These are phyloP conservation scores for Purpureocillium lavendulum DNA, from an alignment of 2,329 filamentous ascomycete species.

Conservation along the genomic window DNA sequence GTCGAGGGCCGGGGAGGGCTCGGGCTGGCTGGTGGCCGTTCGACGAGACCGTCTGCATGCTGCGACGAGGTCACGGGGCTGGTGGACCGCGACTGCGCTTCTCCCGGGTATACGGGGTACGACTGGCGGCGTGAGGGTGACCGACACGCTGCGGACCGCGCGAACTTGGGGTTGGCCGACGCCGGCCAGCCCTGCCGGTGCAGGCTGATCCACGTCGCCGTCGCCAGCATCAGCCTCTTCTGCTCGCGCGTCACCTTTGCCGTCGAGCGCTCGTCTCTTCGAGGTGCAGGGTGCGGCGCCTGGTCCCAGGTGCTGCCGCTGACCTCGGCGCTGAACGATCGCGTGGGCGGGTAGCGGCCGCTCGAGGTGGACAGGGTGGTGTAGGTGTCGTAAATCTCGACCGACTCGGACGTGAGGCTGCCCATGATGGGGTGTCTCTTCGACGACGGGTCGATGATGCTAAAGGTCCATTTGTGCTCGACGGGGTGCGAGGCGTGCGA, in stretches of 20 bases:
- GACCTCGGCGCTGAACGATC: conserved; percentile 19
- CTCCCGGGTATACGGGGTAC: conserved; percentile 6
- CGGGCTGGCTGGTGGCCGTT: neutral
- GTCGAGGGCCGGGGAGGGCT: neutral
- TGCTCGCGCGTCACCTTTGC: conserved; percentile 21
- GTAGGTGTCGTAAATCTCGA: conserved; percentile 65
- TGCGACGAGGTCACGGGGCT: conserved; percentile 2
- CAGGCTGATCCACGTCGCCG: conserved; percentile 28
- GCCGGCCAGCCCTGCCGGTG: conserved; percentile 26
- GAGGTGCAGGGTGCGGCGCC: conserved; percentile 9
- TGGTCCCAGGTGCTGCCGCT: conserved; percentile 11
- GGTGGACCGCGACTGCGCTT: conserved; percentile 1
- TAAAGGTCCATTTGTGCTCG: conserved; percentile 63
- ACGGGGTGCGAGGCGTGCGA: conserved; percentile 17
- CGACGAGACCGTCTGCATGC: neutral
- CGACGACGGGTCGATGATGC: conserved; percentile 61
- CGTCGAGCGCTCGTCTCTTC: conserved; percentile 20
- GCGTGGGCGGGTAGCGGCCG: conserved; percentile 37
- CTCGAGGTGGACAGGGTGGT: conserved; percentile 44
- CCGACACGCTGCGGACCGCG: conserved; percentile 16
- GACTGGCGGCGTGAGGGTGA: conserved; percentile 8
- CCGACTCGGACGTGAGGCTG: conserved; percentile 50
- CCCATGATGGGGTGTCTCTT: conserved; percentile 70
- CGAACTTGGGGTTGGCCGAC: conserved; percentile 18
- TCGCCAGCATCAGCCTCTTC: conserved; percentile 28